phyloP scores from a whole-genome alignment of 129 eudicot genomes.

The Gnaphalium uliginosum region DNA sequence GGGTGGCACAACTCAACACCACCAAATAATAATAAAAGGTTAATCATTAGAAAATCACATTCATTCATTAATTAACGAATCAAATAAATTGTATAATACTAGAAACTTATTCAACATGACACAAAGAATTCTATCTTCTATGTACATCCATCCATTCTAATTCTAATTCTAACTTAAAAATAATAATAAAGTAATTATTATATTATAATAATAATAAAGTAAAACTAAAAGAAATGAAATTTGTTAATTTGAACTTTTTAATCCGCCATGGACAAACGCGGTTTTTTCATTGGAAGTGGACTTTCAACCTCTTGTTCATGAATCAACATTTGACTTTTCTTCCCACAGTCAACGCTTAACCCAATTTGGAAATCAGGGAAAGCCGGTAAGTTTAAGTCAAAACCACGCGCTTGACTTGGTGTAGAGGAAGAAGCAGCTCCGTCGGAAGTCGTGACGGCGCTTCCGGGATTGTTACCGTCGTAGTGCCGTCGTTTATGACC shows the following conservation, averaged over 20 bases:
- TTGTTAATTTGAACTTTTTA: neutral
- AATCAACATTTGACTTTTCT: slow-evolving; percentile 36
- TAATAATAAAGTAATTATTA: no score
- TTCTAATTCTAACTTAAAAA: neutral
- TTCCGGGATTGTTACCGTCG: slow-evolving; percentile 50
- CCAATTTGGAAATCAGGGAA: slow-evolving; percentile 40
- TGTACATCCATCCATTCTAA: slow-evolving; percentile 28
- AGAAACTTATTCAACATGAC: slow-evolving; percentile 4
- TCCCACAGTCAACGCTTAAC: slow-evolving; percentile 41
- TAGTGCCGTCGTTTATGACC: slow-evolving; percentile 96
- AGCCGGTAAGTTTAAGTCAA: slow-evolving; percentile 63
- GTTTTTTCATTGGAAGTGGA: slow-evolving; percentile 58
- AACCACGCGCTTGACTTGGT: slow-evolving; percentile 19
- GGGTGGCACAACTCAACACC: neutral
- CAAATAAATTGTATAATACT: slow-evolving; percentile 9
- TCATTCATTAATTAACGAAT: neutral
- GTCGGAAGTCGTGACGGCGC: slow-evolving; percentile 33
- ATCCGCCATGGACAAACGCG: slow-evolving; percentile 41
- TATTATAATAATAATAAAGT: neutral
- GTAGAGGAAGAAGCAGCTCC: slow-evolving; percentile 34
- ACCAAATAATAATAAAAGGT: no score
- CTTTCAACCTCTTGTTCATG: slow-evolving; percentile 80
- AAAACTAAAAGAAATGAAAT: neutral
- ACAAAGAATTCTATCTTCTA: slow-evolving; percentile 10
- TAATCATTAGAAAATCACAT: neutral